phyloP scores from a whole-genome alignment of 352 stramenopile genomes.

The Globisporangium cylindrosporum region DNA sequence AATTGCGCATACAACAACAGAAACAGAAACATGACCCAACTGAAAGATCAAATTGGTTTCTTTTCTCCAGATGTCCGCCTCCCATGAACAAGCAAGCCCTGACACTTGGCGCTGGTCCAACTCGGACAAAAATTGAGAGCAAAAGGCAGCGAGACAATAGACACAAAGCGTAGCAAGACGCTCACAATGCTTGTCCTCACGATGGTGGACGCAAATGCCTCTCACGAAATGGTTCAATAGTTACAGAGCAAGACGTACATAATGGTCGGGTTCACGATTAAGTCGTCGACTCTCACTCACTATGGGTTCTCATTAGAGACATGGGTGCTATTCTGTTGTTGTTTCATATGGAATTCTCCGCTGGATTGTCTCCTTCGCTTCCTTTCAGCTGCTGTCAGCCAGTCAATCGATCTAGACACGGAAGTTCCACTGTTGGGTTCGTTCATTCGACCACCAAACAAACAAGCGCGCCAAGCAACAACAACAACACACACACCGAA shows the following conservation, averaged over 20 bases:
- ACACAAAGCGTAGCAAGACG: neutral
- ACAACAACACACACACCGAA: conserved; percentile 7
- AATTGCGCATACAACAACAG: neutral
- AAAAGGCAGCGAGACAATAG: neutral
- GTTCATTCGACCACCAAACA: neutral
- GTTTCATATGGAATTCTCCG: neutral
- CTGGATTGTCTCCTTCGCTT: neutral
- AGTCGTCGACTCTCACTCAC: neutral
- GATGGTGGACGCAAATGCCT: neutral
- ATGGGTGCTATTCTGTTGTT: neutral
- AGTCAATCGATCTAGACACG: conserved; percentile 36
- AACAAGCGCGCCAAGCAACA: neutral
- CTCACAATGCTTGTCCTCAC: neutral
- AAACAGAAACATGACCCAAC: neutral
- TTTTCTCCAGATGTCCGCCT: neutral
- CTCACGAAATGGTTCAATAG: neutral
- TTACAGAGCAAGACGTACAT: neutral
- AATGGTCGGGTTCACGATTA: too few relatives aligned
- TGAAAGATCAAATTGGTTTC: neutral
- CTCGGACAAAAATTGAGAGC: neutral
- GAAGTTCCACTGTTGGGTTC: conserved; percentile 59
- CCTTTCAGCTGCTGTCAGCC: neutral
- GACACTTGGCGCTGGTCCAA: neutral
- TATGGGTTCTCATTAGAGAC: neutral
- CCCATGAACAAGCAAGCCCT: neutral